Evolutionary conservation across 2,329 filamentous ascomycete genomes (phyloP), one percentile per base, ranked within the genome.

Genomic region (Chalaropsis ovoidea): DNA sequence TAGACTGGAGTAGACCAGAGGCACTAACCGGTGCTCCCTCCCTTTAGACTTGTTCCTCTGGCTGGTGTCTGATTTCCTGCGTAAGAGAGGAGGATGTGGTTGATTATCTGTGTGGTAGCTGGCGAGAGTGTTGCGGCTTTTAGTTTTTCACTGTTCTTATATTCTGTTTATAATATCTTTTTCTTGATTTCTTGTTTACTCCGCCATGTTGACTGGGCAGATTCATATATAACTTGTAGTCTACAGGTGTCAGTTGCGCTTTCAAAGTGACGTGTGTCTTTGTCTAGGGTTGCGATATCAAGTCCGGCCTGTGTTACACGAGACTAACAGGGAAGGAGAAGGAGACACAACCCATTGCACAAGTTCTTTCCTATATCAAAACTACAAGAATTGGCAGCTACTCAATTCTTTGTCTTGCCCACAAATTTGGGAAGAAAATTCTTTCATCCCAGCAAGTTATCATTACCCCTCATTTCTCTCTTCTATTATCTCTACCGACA

Each of bases 271-370:
- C 4, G 35, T 39, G 8, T 10, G 35, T 10, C 35, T 6, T 39
- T 7, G 1, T 39, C 8, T 10, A 39, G 54, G 8, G 27, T 39
- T 39, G 8, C 39, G 24, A 39, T 58, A 22, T 8, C 27, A 39
- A 17, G 27, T 10, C 17, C 8, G 31, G 54, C 4, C 54, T 58
- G 54, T 39, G 54, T 58, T 35, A 39, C 54, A 58, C 15, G 8
- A 58, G 54, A n/a, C 31, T 58, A 58, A n/a, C 47, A 52, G 2
- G 54, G 15, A 17, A 58, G 54, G 54, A 35, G 15, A 17, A 58
- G 54, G 54, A 35, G 54, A 58, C 31, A 52, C 47, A 52, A 52
- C 2, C 5, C 11, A 19, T 19, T 39, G 54, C 39, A 39, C 31
- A 35, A 58, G 54, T 58, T 31, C 54, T n/a, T 58, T 58, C 54